These are phyloP conservation scores for Collybia sordida DNA, from an alignment of 768 basidiomycete species.

Conservation along the genomic window DNA sequence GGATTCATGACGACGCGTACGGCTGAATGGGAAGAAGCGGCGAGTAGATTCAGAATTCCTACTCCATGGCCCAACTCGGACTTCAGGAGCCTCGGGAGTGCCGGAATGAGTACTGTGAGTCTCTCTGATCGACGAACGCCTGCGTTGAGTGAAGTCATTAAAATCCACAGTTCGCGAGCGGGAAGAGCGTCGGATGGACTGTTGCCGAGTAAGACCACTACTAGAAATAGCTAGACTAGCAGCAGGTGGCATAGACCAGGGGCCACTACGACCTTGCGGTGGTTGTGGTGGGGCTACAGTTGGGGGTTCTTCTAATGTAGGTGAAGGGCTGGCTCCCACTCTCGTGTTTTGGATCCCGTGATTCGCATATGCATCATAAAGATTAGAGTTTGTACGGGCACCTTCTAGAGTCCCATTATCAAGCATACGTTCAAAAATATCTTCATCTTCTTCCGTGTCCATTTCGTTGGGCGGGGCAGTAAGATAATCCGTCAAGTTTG, in stretches of 20 bases:
- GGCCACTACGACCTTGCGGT: slow-evolving; percentile 21
- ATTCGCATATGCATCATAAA: slow-evolving; percentile 61
- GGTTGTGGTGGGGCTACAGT: slow-evolving; percentile 22
- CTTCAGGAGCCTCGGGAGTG: slow-evolving; percentile 25
- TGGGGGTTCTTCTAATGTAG: slow-evolving; percentile 32
- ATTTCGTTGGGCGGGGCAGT: slow-evolving; percentile 54
- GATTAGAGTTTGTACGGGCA: slow-evolving; percentile 53
- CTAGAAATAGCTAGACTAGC: slow-evolving; percentile 21
- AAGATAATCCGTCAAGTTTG: slow-evolving; percentile 51
- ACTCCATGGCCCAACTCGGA: slow-evolving; percentile 19
- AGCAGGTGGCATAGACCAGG: slow-evolving; percentile 30
- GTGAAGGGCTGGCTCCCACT: slow-evolving; percentile 28
- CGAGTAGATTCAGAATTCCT: slow-evolving; percentile 30
- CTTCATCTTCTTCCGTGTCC: slow-evolving; percentile 68
- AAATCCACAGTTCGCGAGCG: slow-evolving; percentile 64
- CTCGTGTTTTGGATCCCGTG: slow-evolving; percentile 11
- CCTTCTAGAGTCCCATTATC: slow-evolving; percentile 49
- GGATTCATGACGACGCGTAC: slow-evolving; percentile 41
- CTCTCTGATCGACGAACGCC: slow-evolving; percentile 52
- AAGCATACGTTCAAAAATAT: slow-evolving; percentile 50
- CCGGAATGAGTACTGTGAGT: slow-evolving; percentile 25
- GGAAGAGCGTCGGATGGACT: slow-evolving; percentile 59
- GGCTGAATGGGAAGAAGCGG: slow-evolving; percentile 59
- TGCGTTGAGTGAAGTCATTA: slow-evolving; percentile 67
- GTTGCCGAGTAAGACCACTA: slow-evolving; percentile 45